phyloP scores from a whole-genome alignment of 768 basidiomycete genomes.

The Pluteus cervinus region DNA sequence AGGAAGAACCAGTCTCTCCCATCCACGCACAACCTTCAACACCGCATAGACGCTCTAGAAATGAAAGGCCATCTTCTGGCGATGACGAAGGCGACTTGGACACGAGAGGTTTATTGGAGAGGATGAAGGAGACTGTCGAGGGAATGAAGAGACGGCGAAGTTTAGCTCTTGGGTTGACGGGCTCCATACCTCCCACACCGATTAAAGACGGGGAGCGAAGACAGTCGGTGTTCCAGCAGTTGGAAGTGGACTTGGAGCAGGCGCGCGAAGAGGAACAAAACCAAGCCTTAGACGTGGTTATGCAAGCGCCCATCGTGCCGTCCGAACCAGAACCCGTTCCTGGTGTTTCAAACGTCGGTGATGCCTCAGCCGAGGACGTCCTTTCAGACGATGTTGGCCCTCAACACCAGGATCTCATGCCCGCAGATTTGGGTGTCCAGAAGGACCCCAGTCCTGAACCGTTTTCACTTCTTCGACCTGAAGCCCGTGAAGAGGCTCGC shows the following conservation, averaged over 20 bases:
- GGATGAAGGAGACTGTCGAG: constrained; percentile 43
- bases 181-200: constrained; percentile 5
- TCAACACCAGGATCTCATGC: background rate
- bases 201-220: constrained; percentile 4
- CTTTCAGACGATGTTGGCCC: background rate
- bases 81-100: constrained; percentile 31
- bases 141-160: constrained; percentile 41
- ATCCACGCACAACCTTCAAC: background rate
- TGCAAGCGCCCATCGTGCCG: too few relatives aligned
- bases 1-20: constrained; percentile 11
- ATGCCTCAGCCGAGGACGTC: background rate
- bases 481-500: constrained; percentile 13
- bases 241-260: too few relatives aligned
- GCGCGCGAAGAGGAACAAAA: too few relatives aligned
- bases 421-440: constrained; percentile 1
- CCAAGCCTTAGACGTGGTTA: too few relatives aligned
- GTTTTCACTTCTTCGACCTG: constrained; percentile 17
- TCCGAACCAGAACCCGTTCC: constrained; percentile 1
- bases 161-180: constrained; percentile 17
- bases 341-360: constrained; percentile 17
- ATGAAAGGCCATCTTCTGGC: constrained; percentile 9
- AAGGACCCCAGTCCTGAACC: background rate
- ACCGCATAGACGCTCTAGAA: constrained; percentile 8
- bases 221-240: too few relatives aligned
- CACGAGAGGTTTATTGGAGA: constrained; percentile 36